Conservation (phyloP, 2,329 filamentous ascomycete genomes). For the Arthroderma uncinatum region DNA sequence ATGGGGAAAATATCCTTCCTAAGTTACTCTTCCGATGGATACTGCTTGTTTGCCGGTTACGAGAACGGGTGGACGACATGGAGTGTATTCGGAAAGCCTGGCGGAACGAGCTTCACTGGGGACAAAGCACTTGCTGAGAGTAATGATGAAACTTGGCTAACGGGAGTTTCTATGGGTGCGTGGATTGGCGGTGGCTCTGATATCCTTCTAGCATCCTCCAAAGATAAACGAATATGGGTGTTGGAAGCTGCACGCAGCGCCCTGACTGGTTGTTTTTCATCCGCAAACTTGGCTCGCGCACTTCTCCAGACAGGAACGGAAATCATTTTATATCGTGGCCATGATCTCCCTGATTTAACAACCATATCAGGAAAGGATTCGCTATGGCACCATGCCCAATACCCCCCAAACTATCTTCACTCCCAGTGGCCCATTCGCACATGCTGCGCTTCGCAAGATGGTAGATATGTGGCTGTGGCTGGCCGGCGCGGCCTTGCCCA, state of each 20-base stretch:
- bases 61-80: conserved; percentile 88
- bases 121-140: conserved; percentile 52
- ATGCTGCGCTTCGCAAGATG: conserved; percentile 80
- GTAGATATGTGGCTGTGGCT: conserved; percentile 92
- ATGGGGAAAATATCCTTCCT: conserved; percentile 65
- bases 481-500: conserved; percentile 83
- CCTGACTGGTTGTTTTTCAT: conserved; percentile 81
- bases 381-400: conserved; percentile 86
- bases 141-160: conserved; percentile 76
- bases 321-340: conserved; percentile 85
- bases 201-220: conserved; percentile 59
- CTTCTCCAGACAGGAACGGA: conserved; percentile 79
- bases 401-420: conserved; percentile 72
- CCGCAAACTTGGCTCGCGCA: conserved; percentile 80
- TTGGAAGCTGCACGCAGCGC: conserved; percentile 90
- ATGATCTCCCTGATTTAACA: conserved; percentile 80
- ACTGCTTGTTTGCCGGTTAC: conserved; percentile 89
- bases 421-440: conserved; percentile 89
- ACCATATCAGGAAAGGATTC: conserved; percentile 86
- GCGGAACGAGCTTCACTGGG: conserved; percentile 69
- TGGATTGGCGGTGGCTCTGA: conserved; percentile 88
- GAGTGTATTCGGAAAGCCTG: conserved; percentile 92
- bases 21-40: conserved; percentile 86
- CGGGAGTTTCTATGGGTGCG: conserved; percentile 61
- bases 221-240: conserved; percentile 70